Evolutionary conservation across 805 yeast genomes (phyloP), one percentile per base, ranked within the genome.

Genomic region (Cyberlindnera americana): DNA sequence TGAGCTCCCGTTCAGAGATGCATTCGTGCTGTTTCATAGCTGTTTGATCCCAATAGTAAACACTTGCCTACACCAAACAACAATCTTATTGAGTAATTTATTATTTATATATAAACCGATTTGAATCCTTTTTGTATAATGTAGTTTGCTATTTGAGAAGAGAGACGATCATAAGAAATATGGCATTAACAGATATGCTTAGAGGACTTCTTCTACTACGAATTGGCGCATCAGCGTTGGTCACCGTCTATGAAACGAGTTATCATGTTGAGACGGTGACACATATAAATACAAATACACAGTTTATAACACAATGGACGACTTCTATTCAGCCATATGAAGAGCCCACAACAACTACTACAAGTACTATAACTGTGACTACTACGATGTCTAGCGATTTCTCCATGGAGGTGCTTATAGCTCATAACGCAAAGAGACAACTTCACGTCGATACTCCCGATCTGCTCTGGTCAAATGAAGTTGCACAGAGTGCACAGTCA

Each of bases 381-480:
- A 41, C 47, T 1, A 48, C 58, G 0, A 13, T 49, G 16, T n/a
- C 19, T 4, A 34, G 40, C 3, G 19, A 17, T 2, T 32, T 38
- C 19, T 25, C 46, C 3, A 31, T 43, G 11, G 40, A 44, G n/a
- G 40, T 32, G 1, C 33, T 50, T 12, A 13, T n/a, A 4, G 12
- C 26, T 0, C 91, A 83, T 66, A 84, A 84, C 62, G 47, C 57
- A 24, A 70, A 72, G 52, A 70, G 90, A 60, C 64, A 72, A 4
- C 49, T 55, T 16, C 88, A 81, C 60, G 57, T 23, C 8, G 41
- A 66, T 27, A 83, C 73, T 12, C 64, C 65, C 3, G 62, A 61
- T 6, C 58, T 86, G 38, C 34, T 59, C 2, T 86, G 95, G 95
- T 70, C 72, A 44, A 51, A 61, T 7, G 64, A 62, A 1, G 59